Conservation (phyloP, 2,329 filamentous ascomycete species). For the Exophiala alcalophila region DNA sequence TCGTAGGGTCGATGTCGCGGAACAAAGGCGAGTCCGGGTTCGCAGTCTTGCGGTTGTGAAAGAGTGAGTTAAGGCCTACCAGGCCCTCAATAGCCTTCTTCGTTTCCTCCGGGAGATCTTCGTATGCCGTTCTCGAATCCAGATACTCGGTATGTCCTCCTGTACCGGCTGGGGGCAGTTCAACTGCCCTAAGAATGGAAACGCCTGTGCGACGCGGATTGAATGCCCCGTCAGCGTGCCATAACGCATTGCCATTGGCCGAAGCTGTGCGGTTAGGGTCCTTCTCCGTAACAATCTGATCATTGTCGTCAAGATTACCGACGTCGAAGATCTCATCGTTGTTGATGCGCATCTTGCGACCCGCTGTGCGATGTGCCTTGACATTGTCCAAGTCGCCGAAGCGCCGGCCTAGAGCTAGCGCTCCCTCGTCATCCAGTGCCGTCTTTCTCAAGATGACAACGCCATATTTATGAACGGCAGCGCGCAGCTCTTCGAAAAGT, state of each 20-base stretch:
- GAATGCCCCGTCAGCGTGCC: conserved; percentile 5
- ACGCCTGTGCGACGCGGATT: conserved; percentile 4
- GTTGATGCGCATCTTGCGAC: neutral
- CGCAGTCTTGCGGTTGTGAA: conserved; percentile 11
- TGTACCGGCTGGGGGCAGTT: conserved; percentile 5
- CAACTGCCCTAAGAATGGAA: conserved; percentile 4
- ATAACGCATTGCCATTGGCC: conserved; percentile 6
- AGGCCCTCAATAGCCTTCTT: conserved; percentile 9
- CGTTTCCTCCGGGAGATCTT: conserved; percentile 10
- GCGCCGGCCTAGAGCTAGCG: conserved; percentile 3
- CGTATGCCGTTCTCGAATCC: conserved; percentile 9
- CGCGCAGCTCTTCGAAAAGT: neutral
- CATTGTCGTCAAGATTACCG: conserved; percentile 4
- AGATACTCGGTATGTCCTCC: conserved; percentile 9
- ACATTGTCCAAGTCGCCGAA: conserved; percentile 4
- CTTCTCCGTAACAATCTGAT: conserved; percentile 1
- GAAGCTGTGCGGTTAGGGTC: conserved; percentile 1
- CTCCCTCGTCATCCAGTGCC: neutral
- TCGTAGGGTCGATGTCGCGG: conserved; percentile 3
- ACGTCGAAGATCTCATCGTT: conserved; percentile 13
- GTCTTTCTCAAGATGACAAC: conserved; percentile 1
- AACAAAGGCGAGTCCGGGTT: conserved; percentile 6
- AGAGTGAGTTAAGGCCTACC: conserved; percentile 5
- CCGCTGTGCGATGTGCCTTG: neutral
- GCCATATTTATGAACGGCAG: neutral